phyloP scores from a whole-genome alignment of 2,329 filamentous ascomycete genomes.

The Aspergillus fumigatiaffinis region DNA sequence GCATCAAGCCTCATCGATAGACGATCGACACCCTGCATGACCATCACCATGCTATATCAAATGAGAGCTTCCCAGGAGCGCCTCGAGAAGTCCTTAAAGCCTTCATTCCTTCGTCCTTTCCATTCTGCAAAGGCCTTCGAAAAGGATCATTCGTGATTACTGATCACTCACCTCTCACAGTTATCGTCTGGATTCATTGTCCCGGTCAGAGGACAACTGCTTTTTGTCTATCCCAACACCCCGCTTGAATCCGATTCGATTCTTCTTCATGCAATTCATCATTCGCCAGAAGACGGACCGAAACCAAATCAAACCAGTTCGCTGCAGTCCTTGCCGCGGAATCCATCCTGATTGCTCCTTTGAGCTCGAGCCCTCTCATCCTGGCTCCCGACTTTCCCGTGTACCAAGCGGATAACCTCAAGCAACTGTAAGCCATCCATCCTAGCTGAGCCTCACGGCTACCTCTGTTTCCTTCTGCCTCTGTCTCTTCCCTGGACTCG shows the following conservation, averaged over 20 bases:
- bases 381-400: background rate
- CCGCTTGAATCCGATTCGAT: background rate
- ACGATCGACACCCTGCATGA: constrained; percentile 46
- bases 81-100: constrained; percentile 34
- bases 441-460: background rate
- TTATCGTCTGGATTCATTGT: background rate
- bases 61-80: constrained; percentile 39
- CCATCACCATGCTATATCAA: constrained; percentile 42
- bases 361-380: background rate
- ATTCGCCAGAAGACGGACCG: constrained; percentile 10
- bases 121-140: constrained; percentile 14
- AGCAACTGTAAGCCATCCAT: background rate
- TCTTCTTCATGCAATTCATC: constrained; percentile 12
- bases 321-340: background rate
- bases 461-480: background rate
- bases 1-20: constrained; percentile 35
- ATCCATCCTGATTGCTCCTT: background rate
- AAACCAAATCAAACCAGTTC: background rate
- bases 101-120: constrained; percentile 24
- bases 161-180: background rate
- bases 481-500: background rate
- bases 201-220: background rate
- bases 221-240: background rate
- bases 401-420: background rate
- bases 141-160: background rate